A percentile compares a stretch with the other conserved stretches of the same genome.
These are phyloP conservation scores for Austroboletus festivus DNA, from an alignment of 768 basidiomycete genomes.

Conservation along the genomic window DNA sequence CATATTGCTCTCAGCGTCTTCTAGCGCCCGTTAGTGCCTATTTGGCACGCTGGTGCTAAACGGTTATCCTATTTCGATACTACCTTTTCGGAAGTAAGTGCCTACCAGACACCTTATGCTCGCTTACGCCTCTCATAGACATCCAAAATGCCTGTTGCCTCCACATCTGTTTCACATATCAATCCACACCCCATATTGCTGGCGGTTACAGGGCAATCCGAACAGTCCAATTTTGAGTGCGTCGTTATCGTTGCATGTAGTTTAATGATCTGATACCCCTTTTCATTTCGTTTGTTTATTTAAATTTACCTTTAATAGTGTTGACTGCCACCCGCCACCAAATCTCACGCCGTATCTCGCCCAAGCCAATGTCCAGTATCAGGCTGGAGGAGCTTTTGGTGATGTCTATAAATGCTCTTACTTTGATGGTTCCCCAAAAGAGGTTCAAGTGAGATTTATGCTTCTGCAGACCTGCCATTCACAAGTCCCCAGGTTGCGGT, in stretches of 20 bases:
- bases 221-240: background rate
- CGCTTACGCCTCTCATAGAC: no score
- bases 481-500: conserved; percentile 6
- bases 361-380: background rate
- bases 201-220: no score
- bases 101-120: no score
- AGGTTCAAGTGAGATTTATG: background rate
- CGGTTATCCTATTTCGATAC: no score
- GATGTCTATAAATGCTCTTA: background rate
- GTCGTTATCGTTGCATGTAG: background rate
- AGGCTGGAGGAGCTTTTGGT: background rate
- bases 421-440: background rate
- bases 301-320: background rate
- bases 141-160: background rate
- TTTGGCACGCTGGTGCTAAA: no score
- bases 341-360: background rate
- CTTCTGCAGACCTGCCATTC: background rate
- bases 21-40: no score
- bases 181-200: background rate
- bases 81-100: no score
- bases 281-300: background rate
- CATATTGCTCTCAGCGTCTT: background rate
- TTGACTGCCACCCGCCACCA: background rate
- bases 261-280: no score
- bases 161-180: background rate